Base-by-base conservation (phyloP, 495 filamentous ascomycete genomes). In the Chlorociboria aeruginascens region DNA sequence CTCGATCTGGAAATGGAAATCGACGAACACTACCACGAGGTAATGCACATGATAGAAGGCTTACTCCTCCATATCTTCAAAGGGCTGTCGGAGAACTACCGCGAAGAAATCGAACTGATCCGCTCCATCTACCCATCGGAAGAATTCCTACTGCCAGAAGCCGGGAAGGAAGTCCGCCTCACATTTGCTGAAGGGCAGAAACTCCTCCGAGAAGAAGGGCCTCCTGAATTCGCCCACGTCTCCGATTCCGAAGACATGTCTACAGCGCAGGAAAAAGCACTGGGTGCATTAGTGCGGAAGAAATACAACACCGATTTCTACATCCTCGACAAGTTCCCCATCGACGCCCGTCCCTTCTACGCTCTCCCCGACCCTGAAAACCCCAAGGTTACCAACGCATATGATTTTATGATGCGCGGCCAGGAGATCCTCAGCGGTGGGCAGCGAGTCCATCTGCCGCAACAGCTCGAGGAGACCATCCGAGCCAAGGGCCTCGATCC, bases 1-100 rank as follows among this genome's bases (percentile, higher is more conserved):
- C 84, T 98, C 50, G 92, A 98, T 85, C 70, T 96, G 59, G 92
- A 97, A 62, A 96, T 95, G 85, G 88, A 88, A 32, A 95, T 96
- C 64, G 76, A 83, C 45, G 69, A 85, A 46, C 76, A 88, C 66
- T 97, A 96, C 68, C 78, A 85, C 61, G 92, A 98, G 63, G 88
- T 93, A 33, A 66, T 86, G 20, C 65, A 79, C 17, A 80, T 85
- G 54, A 76, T 94, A 17, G 92, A 96, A 62, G 69, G 81, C 50
- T 83, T 93, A 12, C 79, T 98, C 57, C 77, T 95, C 51, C 76
- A 84, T 66, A 94, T 98, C 57, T 90, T 98, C 73, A 77, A 77
- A 32, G 77, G 82, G 33, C 72, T 92, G 16, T 69, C 84, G 63
- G 71, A 74, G 55, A 73, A 78, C 38, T 86, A 79, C 57, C 71